Base-by-base conservation (phyloP, 192 early-diverging fungal genomes). In the Podila verticillata region DNA sequence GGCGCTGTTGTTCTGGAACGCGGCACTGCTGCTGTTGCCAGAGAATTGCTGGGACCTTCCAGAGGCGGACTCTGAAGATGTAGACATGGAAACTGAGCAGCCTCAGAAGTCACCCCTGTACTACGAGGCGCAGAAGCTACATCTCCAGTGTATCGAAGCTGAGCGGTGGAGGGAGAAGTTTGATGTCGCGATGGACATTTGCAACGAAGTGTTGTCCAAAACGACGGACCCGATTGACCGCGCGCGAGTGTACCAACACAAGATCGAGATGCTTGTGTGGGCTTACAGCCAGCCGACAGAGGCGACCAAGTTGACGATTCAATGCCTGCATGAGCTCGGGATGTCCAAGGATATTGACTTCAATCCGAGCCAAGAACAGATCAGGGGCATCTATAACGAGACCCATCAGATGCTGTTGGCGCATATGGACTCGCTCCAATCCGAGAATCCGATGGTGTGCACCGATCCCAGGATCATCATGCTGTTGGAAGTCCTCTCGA, bases 261-360 rank as follows among this genome's bases (percentile, higher is more conserved):
- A 80, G 56, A 80, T 80, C 29, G 77, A 80, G 49, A 65, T 80
- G 34, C 57, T 39, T 8, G 77, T 72, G 4, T 80, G 77, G 77
- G 70, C 70, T 1, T 80, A 68, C 39, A 63, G 70, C 48, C 64
- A 63, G 15, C 64, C 70, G 9, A 58, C 20, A 1, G 28, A 80
- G 47, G 77, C 77, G 7, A 80, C 77, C 7, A 31, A 32, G 1
- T 26, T 80, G 32, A 31, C 77, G 1, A 67, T 80, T 19, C 70
- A 60, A n/a, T 80, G 77, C 54, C 28, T 80, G 12, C 77, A 80
- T 22, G 77, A 80, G 34, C 47, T 80, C 3, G 77, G 77, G 3
- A 22, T 80, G 51, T 54, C 77, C 6, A 72, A 67, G 26, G 66
- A 72, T 22, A 56, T 72, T 5, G 60, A 60, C 7, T 80, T 72